Percentiles rank a stretch among this genome's conserved stretches.
These are phyloP conservation scores for Drechslerella dactyloides DNA, from an alignment of 2,329 filamentous ascomycete species.

Conservation along the genomic window DNA sequence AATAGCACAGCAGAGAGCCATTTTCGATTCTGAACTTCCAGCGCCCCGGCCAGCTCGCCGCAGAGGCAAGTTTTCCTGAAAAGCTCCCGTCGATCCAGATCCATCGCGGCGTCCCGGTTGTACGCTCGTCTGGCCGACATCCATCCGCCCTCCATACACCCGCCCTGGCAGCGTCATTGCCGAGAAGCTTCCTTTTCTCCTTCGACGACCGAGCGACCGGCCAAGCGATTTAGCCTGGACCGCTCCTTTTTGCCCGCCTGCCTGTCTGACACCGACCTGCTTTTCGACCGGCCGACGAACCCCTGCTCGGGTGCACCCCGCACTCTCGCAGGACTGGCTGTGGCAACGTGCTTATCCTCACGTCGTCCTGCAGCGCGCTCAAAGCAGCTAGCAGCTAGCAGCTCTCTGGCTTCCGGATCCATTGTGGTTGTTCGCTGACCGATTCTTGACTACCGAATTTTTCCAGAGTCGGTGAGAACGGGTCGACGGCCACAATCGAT, in stretches of 20 bases:
- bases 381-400: constrained; percentile 29
- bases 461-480: constrained; percentile 5
- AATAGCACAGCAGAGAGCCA: background rate
- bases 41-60: background rate
- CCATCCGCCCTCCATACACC: constrained; percentile 31
- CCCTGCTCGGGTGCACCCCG: constrained; percentile 32
- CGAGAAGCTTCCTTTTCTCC: constrained; percentile 51
- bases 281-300: constrained; percentile 16
- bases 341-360: constrained; percentile 15
- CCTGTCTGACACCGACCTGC: constrained; percentile 4
- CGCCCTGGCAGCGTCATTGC: constrained; percentile 44
- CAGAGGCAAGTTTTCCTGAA: background rate
- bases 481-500: constrained; percentile 49
- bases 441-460: background rate
- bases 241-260: constrained; percentile 12
- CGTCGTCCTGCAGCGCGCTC: constrained; percentile 22
- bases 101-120: constrained; percentile 7
- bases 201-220: constrained; percentile 40
- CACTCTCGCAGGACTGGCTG: constrained; percentile 33
- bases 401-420: constrained; percentile 31
- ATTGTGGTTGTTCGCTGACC: constrained; percentile 42
- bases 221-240: constrained; percentile 48
- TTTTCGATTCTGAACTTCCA: background rate
- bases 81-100: background rate
- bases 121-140: constrained; percentile 29